Percentiles rank a stretch among this genome's conserved stretches.
Evolutionary conservation across 805 yeast species (phyloP).

Genomic region (Candida sanyiensis): DNA sequence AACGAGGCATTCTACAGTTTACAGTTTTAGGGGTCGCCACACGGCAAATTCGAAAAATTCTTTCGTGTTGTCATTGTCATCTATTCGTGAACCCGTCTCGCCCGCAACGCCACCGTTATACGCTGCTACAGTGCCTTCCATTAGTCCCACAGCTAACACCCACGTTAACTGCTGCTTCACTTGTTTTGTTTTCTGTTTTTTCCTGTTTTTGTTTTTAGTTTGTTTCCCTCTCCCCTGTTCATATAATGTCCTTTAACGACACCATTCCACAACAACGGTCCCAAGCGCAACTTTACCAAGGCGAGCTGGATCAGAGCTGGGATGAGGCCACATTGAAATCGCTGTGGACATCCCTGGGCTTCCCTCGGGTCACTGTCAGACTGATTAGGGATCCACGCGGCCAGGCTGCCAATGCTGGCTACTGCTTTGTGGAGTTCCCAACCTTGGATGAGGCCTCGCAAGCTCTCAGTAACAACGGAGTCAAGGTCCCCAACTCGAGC

Average conservation of each 20-base stretch:
- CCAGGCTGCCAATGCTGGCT: conserved; percentile 47
- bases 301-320: conserved; percentile 83
- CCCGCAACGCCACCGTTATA: too few relatives aligned
- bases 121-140: too few relatives aligned
- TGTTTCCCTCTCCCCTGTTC: conserved; percentile 1
- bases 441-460: conserved; percentile 52
- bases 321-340: conserved; percentile 61
- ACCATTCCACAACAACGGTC: conserved; percentile 5
- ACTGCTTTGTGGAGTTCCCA: conserved; percentile 77
- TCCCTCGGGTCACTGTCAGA: conserved; percentile 52
- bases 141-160: too few relatives aligned
- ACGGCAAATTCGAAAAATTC: conserved; percentile 1
- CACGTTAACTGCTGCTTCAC: too few relatives aligned
- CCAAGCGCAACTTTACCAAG: conserved; percentile 61
- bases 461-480: conserved; percentile 66
- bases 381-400: conserved; percentile 58
- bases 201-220: not conserved
- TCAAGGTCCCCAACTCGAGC: conserved; percentile 56
- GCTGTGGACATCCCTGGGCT: conserved; percentile 71
- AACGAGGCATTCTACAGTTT: not conserved
- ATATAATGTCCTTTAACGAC: conserved; percentile 7
- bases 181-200: conserved; percentile 1
- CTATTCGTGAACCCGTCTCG: not conserved
- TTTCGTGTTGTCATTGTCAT: too few relatives aligned
- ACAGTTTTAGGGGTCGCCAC: not conserved